These are phyloP conservation scores for Fusarium buxicola DNA, from an alignment of 2,329 filamentous ascomycete species.

Conservation along the genomic window DNA sequence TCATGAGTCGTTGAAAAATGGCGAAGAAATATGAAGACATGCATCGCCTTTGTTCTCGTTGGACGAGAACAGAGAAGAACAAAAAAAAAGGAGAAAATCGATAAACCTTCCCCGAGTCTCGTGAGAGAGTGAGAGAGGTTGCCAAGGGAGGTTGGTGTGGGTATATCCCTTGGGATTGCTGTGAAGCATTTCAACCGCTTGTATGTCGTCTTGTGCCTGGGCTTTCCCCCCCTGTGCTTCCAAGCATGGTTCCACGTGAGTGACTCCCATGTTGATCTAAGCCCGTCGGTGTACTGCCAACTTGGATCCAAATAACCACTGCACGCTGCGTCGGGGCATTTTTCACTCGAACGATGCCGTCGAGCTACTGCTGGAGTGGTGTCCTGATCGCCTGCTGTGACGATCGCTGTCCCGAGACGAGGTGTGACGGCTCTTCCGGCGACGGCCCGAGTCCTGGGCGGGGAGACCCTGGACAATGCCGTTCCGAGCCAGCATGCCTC, in stretches of 20 bases:
- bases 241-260: slow-evolving; percentile 20
- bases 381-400: slow-evolving; percentile 63
- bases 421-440: slow-evolving; percentile 65
- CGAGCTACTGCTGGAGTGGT: slow-evolving; percentile 72
- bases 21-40: slow-evolving; percentile 18
- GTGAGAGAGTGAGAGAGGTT: slow-evolving; percentile 45
- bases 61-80: slow-evolving; percentile 11
- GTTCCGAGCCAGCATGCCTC: slow-evolving; percentile 84
- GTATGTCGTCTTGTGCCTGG: slow-evolving; percentile 46
- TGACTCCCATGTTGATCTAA: slow-evolving; percentile 30
- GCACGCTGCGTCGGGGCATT: slow-evolving; percentile 1
- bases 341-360: slow-evolving; percentile 68
- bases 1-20: slow-evolving; percentile 43
- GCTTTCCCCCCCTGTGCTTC: slow-evolving; percentile 29
- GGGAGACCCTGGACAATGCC: slow-evolving; percentile 76
- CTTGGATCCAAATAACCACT: slow-evolving; percentile 12
- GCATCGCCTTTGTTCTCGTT: slow-evolving; percentile 25
- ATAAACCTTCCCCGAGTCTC: slow-evolving; percentile 36
- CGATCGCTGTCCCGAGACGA: slow-evolving; percentile 60
- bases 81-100: slow-evolving; percentile 11
- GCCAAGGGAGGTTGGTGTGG: slow-evolving; percentile 41
- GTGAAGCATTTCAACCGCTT: slow-evolving; percentile 55
- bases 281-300: slow-evolving; percentile 25
- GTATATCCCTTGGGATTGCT: slow-evolving; percentile 51
- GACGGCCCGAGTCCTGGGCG: slow-evolving; percentile 62